Conservation (phyloP, 2,329 filamentous ascomycete species). For the Sporothrix euskadiensis region DNA sequence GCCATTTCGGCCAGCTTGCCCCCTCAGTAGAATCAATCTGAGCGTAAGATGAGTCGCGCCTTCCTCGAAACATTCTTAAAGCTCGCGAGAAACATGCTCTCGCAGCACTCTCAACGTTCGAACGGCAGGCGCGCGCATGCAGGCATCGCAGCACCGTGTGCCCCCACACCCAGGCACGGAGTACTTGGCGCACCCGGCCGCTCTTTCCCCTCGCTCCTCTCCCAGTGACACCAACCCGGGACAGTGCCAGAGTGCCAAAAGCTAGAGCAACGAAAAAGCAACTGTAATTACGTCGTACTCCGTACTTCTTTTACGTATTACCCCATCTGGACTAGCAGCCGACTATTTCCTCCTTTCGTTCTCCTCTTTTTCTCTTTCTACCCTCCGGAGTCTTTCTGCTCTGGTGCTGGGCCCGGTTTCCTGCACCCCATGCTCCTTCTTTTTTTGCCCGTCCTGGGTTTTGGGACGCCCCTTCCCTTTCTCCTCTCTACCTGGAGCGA, state of each 20-base stretch:
- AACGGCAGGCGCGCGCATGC: neutral
- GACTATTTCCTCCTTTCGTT: conserved; percentile 6
- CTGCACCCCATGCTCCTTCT: conserved; percentile 3
- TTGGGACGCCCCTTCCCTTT: conserved; percentile 8
- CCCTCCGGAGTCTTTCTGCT: neutral
- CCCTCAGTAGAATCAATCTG: too few species aligned
- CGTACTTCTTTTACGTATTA: conserved; percentile 16
- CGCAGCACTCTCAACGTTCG: neutral
- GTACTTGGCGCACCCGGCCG: conserved; percentile 7
- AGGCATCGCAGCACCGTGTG: conserved; percentile 3
- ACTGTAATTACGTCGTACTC: neutral
- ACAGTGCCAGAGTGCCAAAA: neutral
- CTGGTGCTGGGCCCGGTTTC: neutral
- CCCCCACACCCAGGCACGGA: conserved; percentile 14
- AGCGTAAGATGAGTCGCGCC: neutral
- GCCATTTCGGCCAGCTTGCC: too few species aligned
- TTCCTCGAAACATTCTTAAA: conserved; percentile 5
- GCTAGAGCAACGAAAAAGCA: conserved; percentile 3
- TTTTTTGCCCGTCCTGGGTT: neutral
- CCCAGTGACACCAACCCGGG: neutral
- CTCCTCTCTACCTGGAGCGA: neutral
- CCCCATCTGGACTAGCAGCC: conserved; percentile 15
- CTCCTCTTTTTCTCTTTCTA: neutral
- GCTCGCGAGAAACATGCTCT: neutral
- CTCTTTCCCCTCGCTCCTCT: neutral